Base-by-base conservation (phyloP, 768 basidiomycete species). In the Glaciozyma antarctica region DNA sequence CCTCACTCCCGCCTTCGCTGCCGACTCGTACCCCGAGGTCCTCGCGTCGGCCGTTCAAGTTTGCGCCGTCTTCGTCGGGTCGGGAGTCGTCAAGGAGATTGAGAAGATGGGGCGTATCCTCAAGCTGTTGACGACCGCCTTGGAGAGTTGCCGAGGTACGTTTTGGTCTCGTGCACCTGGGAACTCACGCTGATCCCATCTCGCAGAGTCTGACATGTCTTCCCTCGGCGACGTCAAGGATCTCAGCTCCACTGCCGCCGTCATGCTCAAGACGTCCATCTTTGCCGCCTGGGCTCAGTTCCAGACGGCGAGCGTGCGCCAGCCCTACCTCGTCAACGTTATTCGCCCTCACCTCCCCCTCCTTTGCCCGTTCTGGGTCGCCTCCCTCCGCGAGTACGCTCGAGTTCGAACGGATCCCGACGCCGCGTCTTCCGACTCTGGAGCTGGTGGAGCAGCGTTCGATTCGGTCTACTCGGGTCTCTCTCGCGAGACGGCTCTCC, bases 221-320 rank as follows among this genome's bases (percentile, higher is more conserved):
- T 86, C 88, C 10, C 81, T 95, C 24, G 94, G 94, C 2, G 89
- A 90, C 66, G 84, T 88, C 0, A 84, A 84, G 22, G 86, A 94
- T 73, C 80, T 93, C 16, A 89, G 90, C 65, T 88, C 93, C 6
- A 98, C 97, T 72, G 94, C 93, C 5, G 88, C 91, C 0, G 87
- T 91, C 47, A 94, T 95, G 89, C 78, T 99, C 57, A 83, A 90
- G 60, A 88, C 97, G 30, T 91, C 93, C 2, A 88, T 89, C 1
- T 78, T 97, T 45, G 88, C 91, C 2, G 94, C 93, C 1, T 99
- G 94, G 94, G 93, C 93, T 10, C 87, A 94, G 74, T 80, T 99
- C 21, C 84, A 90, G 73, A 82, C 90, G 5, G 85, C 93, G 3
- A 86, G 87, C 60, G 75, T 80, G 15, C 80, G 83, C 41, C 90